These are phyloP conservation scores for Gossypium davidsonii DNA, from an alignment of 441 rosid species.

Conservation along the genomic window DNA sequence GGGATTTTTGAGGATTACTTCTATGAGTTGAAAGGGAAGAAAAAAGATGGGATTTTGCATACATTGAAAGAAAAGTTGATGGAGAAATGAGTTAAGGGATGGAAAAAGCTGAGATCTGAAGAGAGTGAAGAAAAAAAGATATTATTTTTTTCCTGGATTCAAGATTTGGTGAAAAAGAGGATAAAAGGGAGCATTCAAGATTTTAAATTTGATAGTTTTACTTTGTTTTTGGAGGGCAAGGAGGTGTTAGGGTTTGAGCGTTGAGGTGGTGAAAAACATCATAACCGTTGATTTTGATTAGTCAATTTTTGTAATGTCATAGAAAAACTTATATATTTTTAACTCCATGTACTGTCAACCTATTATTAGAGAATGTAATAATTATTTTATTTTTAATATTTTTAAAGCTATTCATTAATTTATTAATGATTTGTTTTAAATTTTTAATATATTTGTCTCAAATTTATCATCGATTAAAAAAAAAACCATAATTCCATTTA, in stretches of 20 bases:
- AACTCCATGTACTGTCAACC: no score
- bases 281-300: not conserved
- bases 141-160: not conserved
- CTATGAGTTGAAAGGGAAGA: no score
- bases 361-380: no score
- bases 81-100: slow-evolving; percentile 6
- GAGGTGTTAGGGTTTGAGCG: not conserved
- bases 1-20: no score
- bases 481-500: no score
- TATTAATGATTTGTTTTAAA: no score
- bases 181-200: not conserved
- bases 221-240: not conserved
- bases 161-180: not conserved
- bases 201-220: slow-evolving; percentile 1
- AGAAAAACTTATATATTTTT: no score
- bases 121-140: not conserved
- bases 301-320: not conserved
- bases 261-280: not conserved
- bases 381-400: no score
- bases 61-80: not conserved
- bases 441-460: no score
- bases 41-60: not conserved
- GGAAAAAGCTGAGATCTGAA: not conserved
- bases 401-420: no score
- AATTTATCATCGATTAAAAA: no score